Evolutionary conservation across 2,329 filamentous ascomycete species (phyloP).

Genomic region (Scedosporium apiospermum): DNA sequence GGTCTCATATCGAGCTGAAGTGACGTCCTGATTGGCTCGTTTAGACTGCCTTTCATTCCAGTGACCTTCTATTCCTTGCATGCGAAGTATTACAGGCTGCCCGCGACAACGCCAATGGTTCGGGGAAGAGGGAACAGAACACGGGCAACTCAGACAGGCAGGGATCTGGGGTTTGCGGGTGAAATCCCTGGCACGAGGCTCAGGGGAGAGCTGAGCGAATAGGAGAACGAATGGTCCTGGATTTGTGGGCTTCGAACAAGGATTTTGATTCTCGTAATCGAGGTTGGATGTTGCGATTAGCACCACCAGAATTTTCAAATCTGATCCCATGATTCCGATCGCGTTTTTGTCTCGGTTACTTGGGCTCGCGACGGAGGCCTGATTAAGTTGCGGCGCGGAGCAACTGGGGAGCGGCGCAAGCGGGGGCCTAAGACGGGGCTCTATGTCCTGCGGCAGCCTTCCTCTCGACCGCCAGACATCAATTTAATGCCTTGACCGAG

Average conservation of each 20-base stretch:
- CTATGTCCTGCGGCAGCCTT: no score
- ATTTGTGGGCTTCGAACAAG: background rate
- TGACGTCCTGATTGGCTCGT: background rate
- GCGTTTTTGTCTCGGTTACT: no score
- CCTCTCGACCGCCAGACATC: no score
- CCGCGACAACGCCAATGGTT: no score
- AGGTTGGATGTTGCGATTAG: background rate
- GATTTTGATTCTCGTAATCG: background rate
- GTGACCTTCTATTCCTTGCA: background rate
- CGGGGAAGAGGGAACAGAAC: background rate
- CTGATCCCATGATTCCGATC: background rate
- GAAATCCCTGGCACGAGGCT: background rate
- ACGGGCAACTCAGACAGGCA: background rate
- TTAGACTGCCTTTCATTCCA: background rate
- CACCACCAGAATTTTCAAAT: background rate
- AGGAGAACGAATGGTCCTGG: background rate
- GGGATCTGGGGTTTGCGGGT: background rate
- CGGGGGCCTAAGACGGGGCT: no score
- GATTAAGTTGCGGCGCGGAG: no score
- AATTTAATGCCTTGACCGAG: no score
- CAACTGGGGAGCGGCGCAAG: no score
- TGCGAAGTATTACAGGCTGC: background rate
- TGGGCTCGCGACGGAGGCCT: no score
- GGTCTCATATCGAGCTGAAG: background rate
- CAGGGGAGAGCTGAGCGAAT: background rate